A percentile compares a stretch with the other conserved stretches of the same genome.
Conservation (phyloP, 1,139 yeast species). For the Scheffersomyces stambukii region DNA sequence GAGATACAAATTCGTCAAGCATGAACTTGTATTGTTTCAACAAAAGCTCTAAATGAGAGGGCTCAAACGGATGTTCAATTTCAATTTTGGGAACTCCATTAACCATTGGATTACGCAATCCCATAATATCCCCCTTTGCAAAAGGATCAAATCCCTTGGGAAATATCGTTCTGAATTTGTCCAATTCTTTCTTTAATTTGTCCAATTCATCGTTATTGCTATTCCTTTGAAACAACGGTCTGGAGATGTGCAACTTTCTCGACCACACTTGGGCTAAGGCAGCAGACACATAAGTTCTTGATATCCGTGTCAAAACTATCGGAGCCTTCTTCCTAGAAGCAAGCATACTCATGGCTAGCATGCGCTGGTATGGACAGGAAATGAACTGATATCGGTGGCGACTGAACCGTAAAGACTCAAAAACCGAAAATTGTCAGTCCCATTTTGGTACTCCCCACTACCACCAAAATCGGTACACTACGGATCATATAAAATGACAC, state of each 20-base stretch:
- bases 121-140: too few relatives aligned
- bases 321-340: too few relatives aligned
- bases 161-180: slow-evolving; percentile 4
- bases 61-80: slow-evolving; percentile 8
- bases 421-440: too few relatives aligned
- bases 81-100: slow-evolving; percentile 3
- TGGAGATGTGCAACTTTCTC: slow-evolving; percentile 2
- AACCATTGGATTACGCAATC: background rate
- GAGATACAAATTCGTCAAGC: slow-evolving; percentile 7
- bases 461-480: too few relatives aligned
- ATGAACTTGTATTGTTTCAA: slow-evolving; percentile 6
- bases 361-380: too few relatives aligned
- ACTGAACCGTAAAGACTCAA: too few relatives aligned
- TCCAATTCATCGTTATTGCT: slow-evolving; percentile 4
- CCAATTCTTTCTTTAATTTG: slow-evolving; percentile 1
- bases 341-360: too few relatives aligned
- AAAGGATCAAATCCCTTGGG: background rate
- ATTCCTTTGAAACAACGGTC: slow-evolving; percentile 4
- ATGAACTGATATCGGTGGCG: too few relatives aligned
- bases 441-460: too few relatives aligned
- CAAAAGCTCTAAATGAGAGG: slow-evolving; percentile 6
- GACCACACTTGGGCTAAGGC: background rate
- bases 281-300: too few relatives aligned
- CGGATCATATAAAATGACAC: too few relatives aligned
- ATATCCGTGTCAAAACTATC: too few relatives aligned